Conservation (phyloP, 2,329 filamentous ascomycete species). For the Epichloe elymi region DNA sequence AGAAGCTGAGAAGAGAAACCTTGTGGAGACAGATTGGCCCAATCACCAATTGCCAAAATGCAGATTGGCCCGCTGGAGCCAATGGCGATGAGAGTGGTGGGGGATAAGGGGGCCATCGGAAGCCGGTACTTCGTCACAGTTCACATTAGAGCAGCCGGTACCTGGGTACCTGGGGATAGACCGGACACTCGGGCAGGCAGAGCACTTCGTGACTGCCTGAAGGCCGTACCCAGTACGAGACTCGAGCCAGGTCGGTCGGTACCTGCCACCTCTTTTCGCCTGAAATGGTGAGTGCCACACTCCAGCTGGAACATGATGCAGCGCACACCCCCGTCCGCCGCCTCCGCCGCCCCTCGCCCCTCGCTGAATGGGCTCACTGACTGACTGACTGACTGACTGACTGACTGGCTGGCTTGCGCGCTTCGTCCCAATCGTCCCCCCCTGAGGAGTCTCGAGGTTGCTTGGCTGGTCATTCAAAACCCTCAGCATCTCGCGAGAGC, state of each 20-base stretch:
- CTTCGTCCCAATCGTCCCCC: no score
- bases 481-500: constrained; percentile 4
- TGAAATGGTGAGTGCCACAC: background rate
- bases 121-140: constrained; percentile 1
- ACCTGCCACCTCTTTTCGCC: background rate
- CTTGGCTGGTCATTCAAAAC: constrained; percentile 19
- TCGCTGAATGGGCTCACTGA: background rate
- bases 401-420: background rate
- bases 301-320: background rate
- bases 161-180: no score
- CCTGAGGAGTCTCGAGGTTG: no score
- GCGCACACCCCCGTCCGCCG: no score
- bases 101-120: background rate
- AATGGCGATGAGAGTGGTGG: background rate
- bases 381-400: background rate
- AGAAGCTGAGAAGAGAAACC: background rate
- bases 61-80: background rate
- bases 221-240: no score
- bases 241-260: background rate
- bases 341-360: no score
- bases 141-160: background rate
- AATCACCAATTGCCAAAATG: constrained; percentile 1
- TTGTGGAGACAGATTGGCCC: background rate
- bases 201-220: no score
- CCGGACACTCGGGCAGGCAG: no score